Conservation (phyloP, 345 rosid species). For the Hibiscus syriacus region DNA sequence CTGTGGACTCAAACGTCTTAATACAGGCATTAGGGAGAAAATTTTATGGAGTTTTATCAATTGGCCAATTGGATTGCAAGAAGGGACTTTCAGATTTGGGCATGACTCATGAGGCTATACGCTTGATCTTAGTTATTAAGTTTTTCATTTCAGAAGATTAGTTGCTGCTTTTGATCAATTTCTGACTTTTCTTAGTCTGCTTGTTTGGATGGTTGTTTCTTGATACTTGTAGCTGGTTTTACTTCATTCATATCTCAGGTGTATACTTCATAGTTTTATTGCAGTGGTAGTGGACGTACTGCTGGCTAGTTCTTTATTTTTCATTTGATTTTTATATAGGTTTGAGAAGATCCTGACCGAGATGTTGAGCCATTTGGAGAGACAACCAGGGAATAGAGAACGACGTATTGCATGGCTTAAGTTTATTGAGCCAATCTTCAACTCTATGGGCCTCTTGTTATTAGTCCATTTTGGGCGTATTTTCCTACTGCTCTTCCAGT, state of each 20-base stretch:
- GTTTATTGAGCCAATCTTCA: slow-evolving; percentile 57
- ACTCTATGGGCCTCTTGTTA: slow-evolving; percentile 55
- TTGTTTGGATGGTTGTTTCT: too few relatives aligned
- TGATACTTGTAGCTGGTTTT: neutral
- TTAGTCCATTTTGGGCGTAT: slow-evolving; percentile 66
- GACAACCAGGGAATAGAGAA: slow-evolving; percentile 72
- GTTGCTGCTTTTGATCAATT: too few relatives aligned
- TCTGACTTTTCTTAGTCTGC: neutral
- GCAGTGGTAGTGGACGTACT: neutral
- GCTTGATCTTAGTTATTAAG: neutral
- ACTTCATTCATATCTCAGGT: neutral
- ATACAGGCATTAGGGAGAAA: neutral
- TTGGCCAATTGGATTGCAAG: neutral
- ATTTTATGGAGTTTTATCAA: neutral
- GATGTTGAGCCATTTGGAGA: slow-evolving; percentile 83
- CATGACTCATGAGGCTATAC: neutral
- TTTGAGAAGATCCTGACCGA: slow-evolving; percentile 62
- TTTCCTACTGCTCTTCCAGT: slow-evolving; percentile 69
- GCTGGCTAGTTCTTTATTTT: neutral
- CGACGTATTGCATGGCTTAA: slow-evolving; percentile 62
- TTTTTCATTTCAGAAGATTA: too few relatives aligned
- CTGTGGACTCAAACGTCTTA: neutral
- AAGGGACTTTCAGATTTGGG: neutral
- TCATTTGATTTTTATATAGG: slow-evolving; percentile 29
- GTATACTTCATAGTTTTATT: neutral